phyloP scores from a whole-genome alignment of 257 asterid species.

The Ajuga chamaepitys region DNA sequence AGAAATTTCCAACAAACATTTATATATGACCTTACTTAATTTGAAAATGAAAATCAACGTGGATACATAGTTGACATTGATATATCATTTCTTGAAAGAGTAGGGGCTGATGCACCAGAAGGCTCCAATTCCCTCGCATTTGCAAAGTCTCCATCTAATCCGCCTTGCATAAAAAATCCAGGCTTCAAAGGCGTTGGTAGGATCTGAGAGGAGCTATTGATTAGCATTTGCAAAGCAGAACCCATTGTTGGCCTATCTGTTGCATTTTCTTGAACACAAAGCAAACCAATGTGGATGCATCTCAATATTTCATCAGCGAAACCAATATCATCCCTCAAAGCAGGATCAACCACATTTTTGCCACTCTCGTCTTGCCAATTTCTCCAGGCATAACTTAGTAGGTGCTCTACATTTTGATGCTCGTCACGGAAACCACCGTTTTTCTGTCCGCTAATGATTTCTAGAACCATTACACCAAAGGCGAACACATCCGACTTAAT shows the following conservation, averaged over 20 bases:
- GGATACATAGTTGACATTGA: background rate
- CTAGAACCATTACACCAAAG: conserved; percentile 39
- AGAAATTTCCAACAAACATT: too few relatives aligned
- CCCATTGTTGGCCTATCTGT: conserved; percentile 31
- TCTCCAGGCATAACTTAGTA: conserved; percentile 28
- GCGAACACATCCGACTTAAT: conserved; percentile 43
- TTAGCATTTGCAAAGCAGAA: conserved; percentile 23
- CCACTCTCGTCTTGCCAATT: conserved; percentile 22
- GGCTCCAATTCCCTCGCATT: background rate
- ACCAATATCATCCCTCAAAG: conserved; percentile 9
- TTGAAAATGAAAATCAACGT: background rate
- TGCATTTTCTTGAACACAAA: conserved; percentile 27
- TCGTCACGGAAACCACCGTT: background rate
- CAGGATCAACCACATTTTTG: conserved; percentile 18
- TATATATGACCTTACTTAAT: too few relatives aligned
- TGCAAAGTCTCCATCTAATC: background rate
- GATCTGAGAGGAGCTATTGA: conserved; percentile 16
- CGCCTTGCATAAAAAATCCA: conserved; percentile 7
- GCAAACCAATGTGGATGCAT: conserved; percentile 32
- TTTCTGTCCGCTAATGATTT: conserved; percentile 34
- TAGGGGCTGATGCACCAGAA: background rate
- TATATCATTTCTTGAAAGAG: background rate
- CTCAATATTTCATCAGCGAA: conserved; percentile 14
- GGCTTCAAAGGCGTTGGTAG: conserved; percentile 22
- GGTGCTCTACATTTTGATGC: conserved; percentile 7